phyloP scores from a whole-genome alignment of 805 yeast species.

The Candida sonorensis region DNA sequence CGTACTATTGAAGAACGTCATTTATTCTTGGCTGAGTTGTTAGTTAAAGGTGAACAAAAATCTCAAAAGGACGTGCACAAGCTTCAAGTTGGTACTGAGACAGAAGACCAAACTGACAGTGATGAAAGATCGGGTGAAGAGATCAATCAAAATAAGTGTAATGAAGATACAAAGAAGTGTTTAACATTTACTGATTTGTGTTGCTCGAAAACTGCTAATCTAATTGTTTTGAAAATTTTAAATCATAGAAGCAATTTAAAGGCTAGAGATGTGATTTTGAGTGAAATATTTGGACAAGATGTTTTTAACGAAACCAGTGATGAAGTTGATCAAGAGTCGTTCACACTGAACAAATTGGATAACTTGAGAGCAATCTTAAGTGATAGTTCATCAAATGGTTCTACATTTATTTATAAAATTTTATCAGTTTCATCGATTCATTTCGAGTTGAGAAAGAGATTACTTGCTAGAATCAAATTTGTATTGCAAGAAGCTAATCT shows the following conservation, averaged over 20 bases:
- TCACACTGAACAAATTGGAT: slow-evolving; percentile 7
- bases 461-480: slow-evolving; percentile 54
- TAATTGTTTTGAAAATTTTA: slow-evolving; percentile 73
- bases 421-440: slow-evolving; percentile 66
- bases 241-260: slow-evolving; percentile 58
- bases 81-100: too few species aligned
- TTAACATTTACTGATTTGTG: slow-evolving; percentile 19
- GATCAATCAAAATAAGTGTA: too few species aligned
- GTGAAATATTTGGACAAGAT: slow-evolving; percentile 53
- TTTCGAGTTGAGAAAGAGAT: slow-evolving; percentile 46
- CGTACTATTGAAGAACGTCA: slow-evolving; percentile 53
- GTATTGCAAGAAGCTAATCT: slow-evolving; percentile 56
- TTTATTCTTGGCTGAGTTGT: slow-evolving; percentile 37
- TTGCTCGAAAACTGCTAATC: slow-evolving; percentile 62
- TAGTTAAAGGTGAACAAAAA: slow-evolving; percentile 13
- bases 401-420: slow-evolving; percentile 73
- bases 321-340: slow-evolving; percentile 15
- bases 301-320: slow-evolving; percentile 14
- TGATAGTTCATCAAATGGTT: slow-evolving; percentile 59
- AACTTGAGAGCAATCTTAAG: slow-evolving; percentile 44
- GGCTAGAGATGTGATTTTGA: slow-evolving; percentile 58
- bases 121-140: too few species aligned
- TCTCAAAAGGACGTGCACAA: background rate
- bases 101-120: too few species aligned
- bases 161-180: background rate